A percentile compares a stretch with the other conserved stretches of the same genome.
Evolutionary conservation across 352 stramenopile species (phyloP).

Genomic region (Blastocystis sp.): DNA sequence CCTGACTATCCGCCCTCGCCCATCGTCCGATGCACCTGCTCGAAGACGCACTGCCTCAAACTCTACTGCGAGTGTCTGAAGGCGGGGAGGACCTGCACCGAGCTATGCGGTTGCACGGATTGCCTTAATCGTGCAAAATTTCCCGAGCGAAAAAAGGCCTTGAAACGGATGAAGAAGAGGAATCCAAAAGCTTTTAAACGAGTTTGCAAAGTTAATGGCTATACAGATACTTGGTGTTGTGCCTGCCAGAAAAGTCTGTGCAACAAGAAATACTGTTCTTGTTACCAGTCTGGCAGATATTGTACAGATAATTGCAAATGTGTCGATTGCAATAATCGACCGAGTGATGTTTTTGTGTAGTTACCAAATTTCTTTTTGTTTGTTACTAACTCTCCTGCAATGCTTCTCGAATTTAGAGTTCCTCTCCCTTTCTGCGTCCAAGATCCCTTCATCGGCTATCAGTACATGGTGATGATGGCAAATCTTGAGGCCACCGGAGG

Average conservation of each 20-base stretch:
- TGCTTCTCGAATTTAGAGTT: conserved; percentile 59
- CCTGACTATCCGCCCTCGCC: background rate
- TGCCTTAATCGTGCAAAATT: background rate
- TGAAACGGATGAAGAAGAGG: background rate
- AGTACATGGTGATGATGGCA: conserved; percentile 58
- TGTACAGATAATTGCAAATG: conserved; percentile 41
- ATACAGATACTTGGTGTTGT: background rate
- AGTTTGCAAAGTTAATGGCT: background rate
- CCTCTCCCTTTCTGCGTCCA: conserved; percentile 56
- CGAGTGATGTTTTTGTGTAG: conserved; percentile 16
- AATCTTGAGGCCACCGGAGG: conserved; percentile 51
- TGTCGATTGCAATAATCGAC: conserved; percentile 57
- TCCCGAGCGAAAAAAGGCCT: background rate
- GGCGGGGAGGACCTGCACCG: background rate
- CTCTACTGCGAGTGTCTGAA: conserved; percentile 43
- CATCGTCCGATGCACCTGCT: background rate
- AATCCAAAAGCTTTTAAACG: background rate
- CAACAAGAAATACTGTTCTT: conserved; percentile 59
- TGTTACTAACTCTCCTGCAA: background rate
- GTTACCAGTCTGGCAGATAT: conserved; percentile 2
- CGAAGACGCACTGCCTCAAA: conserved; percentile 41
- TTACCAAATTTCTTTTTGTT: background rate
- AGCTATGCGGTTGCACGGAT: background rate
- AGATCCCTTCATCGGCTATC: conserved; percentile 39
- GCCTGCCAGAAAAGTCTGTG: conserved; percentile 41